Base-by-base conservation (phyloP, 2,329 filamentous ascomycete species). In the Cryphonectria nitschkei region DNA sequence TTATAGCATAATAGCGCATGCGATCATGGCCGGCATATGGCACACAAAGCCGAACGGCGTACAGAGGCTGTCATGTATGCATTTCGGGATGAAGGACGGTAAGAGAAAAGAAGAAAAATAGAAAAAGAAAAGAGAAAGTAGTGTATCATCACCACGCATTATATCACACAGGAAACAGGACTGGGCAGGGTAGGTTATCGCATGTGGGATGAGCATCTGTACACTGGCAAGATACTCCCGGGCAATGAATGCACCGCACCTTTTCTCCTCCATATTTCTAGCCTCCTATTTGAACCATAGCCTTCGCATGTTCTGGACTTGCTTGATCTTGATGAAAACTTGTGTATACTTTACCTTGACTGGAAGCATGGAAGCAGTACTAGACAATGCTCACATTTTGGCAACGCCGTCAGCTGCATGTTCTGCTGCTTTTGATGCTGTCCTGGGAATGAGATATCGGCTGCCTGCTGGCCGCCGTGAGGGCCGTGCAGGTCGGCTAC, bases 111-210 rank as follows among this genome's bases (percentile, higher is more conserved):
- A n/a, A 22, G 43, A 41, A 3, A 52, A 29, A 41, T 3, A 26
- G 22, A 2, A 43, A 37, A 11, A 43, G 43, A 7, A 52, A 39
- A 46, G 43, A 52, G 13, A n/a, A 19, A 46, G 26, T 72, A 64
- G 68, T 26, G 26, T 26, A 26, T 26, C 26, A 72, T 61, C 46
- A 72, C 54, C 60, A 72, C 52, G 61, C 68, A 70, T 72, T 29
- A 22, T n/a, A 16, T 50, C 7, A 50, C n/a, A 50, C 34, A 32
- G 65, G 68, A 65, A 68, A 54, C 43, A 37, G 65, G 56, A 22
- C 43, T 54, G 50, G 68, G 43, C 39, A 54, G 56, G 56, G 14
- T 29, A 19, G 58, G 32, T 34, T 34, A 61, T 61, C 19, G 58
- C 58, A 61, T 61, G 32, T 34, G 32, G 34, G 58, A 61, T 14